Conservation (phyloP, 148 eudicot genomes). For the Rhododendron williamsianum region DNA sequence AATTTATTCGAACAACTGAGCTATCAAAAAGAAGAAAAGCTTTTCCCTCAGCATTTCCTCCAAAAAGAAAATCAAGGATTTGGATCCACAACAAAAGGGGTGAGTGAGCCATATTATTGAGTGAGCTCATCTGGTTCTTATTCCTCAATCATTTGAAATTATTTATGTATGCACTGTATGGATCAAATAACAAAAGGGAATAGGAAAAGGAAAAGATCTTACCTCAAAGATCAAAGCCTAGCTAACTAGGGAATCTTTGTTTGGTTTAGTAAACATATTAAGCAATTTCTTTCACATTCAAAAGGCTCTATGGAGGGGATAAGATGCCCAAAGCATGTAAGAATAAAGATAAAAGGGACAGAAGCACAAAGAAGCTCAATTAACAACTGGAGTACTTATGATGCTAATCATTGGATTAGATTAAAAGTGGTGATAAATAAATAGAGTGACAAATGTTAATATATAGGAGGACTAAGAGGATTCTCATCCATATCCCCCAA, state of each 20-base stretch:
- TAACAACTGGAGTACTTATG: neutral
- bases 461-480: neutral
- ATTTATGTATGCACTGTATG: neutral
- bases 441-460: neutral
- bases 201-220: no score
- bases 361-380: neutral
- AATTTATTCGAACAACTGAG: neutral
- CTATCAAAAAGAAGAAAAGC: neutral
- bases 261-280: neutral
- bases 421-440: neutral
- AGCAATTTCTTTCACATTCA: slow-evolving; percentile 1
- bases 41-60: slow-evolving; percentile 3
- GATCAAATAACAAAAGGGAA: neutral
- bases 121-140: slow-evolving; percentile 18
- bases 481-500: neutral
- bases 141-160: slow-evolving; percentile 39
- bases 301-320: neutral
- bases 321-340: slow-evolving; percentile 8
- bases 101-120: slow-evolving; percentile 24
- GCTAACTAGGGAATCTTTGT: slow-evolving; percentile 8
- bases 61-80: slow-evolving; percentile 28
- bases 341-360: slow-evolving; percentile 11
- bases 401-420: slow-evolving; percentile 2
- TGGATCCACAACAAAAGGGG: slow-evolving; percentile 30
- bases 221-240: neutral